phyloP scores from a whole-genome alignment of 345 rosid species.

The Aquilaria yunnanensis region DNA sequence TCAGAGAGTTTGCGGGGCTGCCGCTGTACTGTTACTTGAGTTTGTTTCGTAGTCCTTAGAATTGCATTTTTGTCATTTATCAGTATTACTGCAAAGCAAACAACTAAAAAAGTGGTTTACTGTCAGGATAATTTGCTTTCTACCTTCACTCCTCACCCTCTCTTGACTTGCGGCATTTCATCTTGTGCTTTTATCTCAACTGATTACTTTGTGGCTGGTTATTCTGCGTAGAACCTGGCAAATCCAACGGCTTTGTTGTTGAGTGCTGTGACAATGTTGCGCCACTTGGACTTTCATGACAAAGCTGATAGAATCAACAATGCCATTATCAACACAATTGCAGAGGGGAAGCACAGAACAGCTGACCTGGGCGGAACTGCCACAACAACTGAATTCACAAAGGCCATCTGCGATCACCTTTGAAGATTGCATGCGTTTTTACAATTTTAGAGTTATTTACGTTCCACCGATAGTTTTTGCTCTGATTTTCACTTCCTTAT shows the following conservation, averaged over 20 bases:
- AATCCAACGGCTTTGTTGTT: conserved; percentile 94
- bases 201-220: conserved; percentile 4
- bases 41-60: too few species aligned
- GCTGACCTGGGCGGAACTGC: conserved; percentile 89
- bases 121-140: not conserved
- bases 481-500: conserved; percentile 6
- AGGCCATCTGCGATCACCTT: conserved; percentile 84
- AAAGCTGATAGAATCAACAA: conserved; percentile 82
- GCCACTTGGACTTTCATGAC: conserved; percentile 70
- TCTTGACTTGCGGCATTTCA: not conserved
- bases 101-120: not conserved
- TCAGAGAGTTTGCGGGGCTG: too few species aligned
- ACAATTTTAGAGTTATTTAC: conserved; percentile 21
- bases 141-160: not conserved
- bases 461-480: conserved; percentile 5
- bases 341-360: conserved; percentile 84
- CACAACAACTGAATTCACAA: conserved; percentile 79
- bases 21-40: too few species aligned
- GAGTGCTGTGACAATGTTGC: conserved; percentile 83
- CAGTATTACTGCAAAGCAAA: too few species aligned
- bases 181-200: not conserved
- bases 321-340: conserved; percentile 78
- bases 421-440: conserved; percentile 24
- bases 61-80: too few species aligned
- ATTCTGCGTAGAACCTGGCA: conserved; percentile 58